A percentile compares a stretch with the other conserved stretches of the same genome.
Conservation (phyloP, 768 basidiomycete species). For the Podaxis sp. region DNA sequence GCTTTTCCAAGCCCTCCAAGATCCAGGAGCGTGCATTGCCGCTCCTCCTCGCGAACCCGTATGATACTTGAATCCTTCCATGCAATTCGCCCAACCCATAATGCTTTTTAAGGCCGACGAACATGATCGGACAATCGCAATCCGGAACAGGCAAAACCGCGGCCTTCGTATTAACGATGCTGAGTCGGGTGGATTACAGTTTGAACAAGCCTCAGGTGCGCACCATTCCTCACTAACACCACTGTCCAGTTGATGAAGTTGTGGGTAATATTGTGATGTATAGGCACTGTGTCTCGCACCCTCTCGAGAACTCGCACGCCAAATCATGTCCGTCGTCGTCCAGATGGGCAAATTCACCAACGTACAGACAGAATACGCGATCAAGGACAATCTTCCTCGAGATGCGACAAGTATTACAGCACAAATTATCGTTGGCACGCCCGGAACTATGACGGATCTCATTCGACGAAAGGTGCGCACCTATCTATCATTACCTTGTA, state of each 20-base stretch:
- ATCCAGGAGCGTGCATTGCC: slow-evolving; percentile 98
- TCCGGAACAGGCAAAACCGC: slow-evolving; percentile 99
- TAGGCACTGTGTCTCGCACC: slow-evolving; percentile 98
- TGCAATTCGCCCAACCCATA: neutral
- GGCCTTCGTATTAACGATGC: slow-evolving; percentile 96
- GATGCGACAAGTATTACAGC: slow-evolving; percentile 71
- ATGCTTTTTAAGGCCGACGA: slow-evolving; percentile 70
- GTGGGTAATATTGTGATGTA: neutral
- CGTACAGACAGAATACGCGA: slow-evolving; percentile 93
- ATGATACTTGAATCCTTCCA: neutral
- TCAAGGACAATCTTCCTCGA: slow-evolving; percentile 80
- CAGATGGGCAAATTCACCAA: slow-evolving; percentile 94
- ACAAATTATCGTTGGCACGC: slow-evolving; percentile 94
- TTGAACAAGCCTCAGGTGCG: slow-evolving; percentile 80
- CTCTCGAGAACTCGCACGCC: slow-evolving; percentile 93
- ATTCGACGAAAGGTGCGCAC: slow-evolving; percentile 57
- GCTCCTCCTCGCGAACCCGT: slow-evolving; percentile 89
- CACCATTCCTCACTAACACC: neutral
- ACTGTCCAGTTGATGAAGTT: neutral
- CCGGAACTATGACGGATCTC: slow-evolving; percentile 91
- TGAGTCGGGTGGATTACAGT: slow-evolving; percentile 87
- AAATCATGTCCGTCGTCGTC: slow-evolving; percentile 94
- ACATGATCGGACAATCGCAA: slow-evolving; percentile 99
- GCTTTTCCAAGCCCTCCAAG: slow-evolving; percentile 97
- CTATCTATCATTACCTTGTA: neutral